Evolutionary conservation across 176 grass and related monocot species (phyloP), one percentile per base, ranked within the genome.

Genomic region (Chloris gayana): DNA sequence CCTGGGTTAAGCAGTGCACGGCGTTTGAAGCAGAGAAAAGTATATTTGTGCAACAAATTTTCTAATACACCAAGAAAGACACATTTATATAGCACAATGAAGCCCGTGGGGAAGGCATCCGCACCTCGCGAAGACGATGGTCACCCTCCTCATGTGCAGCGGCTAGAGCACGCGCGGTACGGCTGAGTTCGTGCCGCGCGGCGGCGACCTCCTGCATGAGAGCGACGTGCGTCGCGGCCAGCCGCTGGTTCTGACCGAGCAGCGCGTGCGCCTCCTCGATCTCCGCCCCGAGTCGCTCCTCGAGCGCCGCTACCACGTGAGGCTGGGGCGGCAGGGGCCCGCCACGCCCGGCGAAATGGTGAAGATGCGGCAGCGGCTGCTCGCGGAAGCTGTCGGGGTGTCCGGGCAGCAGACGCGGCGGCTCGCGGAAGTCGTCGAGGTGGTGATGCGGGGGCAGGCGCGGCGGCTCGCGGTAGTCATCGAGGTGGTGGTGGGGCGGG

Each of bases 141-240:
- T 95, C 90, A n/a, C 78, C 84, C 4, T 99, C 96, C 47, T 89
- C 86, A 68, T 89, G 90, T 44, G 88, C 47, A 9, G 92, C 68
- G 41, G 80, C 85, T 39, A 88, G 34, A 4, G 79, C 46, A 12
- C 84, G 80, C 14, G 86, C 88, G 15, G 84, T 75, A 47, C 87
- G 96, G 53, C 82, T 75, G 1, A 99, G 85, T 58, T 99, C 90
- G 49, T 95, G 91, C 79, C 88, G 84, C 58, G 83, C 86, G 58
- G 91, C 86, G 50, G 87, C 84, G 57, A 94, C 87, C 88, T 99
- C 96, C 82, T 99, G 90, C 80, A 95, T 86, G 41, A 99, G 92
- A 24, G 96, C 96, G 32, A 99, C 96, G 64, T 99, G 96, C 45
- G 96, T 99, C 26, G 96, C 92, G 29, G 96, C 84, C 59, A 99